Evolutionary conservation across 2,329 filamentous ascomycete species (phyloP).

Genomic region (Calonectria naviculata): DNA sequence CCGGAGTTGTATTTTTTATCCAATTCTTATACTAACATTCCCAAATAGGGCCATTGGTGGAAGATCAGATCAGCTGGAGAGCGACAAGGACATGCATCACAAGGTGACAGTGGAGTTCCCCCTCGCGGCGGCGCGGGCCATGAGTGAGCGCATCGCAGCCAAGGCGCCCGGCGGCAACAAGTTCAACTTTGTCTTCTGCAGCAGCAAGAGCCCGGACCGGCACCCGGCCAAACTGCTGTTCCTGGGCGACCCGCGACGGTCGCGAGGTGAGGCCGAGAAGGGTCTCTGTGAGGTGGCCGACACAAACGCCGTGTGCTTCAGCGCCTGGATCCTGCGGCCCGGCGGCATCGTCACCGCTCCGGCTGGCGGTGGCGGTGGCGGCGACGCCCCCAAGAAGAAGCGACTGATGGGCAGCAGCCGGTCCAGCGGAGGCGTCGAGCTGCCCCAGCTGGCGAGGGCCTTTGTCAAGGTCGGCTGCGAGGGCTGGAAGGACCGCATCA

Average conservation of each 20-base stretch:
- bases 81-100: slow-evolving; percentile 54
- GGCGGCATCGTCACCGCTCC: slow-evolving; percentile 18
- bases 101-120: slow-evolving; percentile 71
- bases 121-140: slow-evolving; percentile 67
- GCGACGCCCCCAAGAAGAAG: slow-evolving; percentile 36
- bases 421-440: slow-evolving; percentile 45
- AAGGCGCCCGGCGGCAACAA: slow-evolving; percentile 43
- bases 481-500: slow-evolving; percentile 47
- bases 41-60: slow-evolving; percentile 52
- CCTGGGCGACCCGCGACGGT: slow-evolving; percentile 48
- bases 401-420: slow-evolving; percentile 41
- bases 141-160: slow-evolving; percentile 50
- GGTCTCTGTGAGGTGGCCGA: slow-evolving; percentile 51
- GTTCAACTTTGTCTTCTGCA: slow-evolving; percentile 58
- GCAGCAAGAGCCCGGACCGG: slow-evolving; percentile 48
- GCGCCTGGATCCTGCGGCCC: slow-evolving; percentile 51
- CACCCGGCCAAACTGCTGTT: slow-evolving; percentile 50
- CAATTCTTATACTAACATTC: background rate
- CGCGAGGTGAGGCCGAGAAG: slow-evolving; percentile 54
- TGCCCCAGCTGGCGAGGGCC: slow-evolving; percentile 48
- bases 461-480: slow-evolving; percentile 50
- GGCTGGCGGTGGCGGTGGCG: slow-evolving; percentile 32
- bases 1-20: background rate
- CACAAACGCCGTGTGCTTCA: slow-evolving; percentile 44
- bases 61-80: slow-evolving; percentile 58